Conservation (phyloP, 352 stramenopile genomes). For the Pythium monospermum region DNA sequence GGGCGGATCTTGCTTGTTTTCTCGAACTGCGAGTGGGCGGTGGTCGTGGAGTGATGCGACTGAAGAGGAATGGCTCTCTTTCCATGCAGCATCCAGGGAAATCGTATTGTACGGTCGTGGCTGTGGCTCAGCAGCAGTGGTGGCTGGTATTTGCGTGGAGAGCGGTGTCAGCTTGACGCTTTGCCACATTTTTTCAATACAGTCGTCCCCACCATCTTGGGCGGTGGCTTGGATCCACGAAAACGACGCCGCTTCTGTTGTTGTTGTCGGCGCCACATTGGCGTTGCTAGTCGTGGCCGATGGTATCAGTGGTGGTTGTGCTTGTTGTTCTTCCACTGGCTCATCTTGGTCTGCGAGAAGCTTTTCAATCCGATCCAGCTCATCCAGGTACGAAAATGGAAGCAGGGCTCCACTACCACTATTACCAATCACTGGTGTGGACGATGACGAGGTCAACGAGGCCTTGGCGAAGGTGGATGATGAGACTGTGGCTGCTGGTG, state of each 20-base stretch:
- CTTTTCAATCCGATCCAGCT: constrained; percentile 51
- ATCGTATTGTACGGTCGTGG: constrained; percentile 35
- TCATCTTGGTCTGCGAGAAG: constrained; percentile 33
- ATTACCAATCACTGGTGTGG: no score
- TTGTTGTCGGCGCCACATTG: neutral
- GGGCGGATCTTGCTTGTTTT: neutral
- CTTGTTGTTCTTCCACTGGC: constrained; percentile 3
- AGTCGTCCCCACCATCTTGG: no score
- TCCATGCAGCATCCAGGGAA: constrained; percentile 22
- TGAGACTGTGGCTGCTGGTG: neutral
- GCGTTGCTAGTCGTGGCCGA: neutral
- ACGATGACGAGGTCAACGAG: neutral
- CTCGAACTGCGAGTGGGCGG: neutral
- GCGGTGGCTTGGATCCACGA: constrained; percentile 10
- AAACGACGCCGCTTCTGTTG: neutral
- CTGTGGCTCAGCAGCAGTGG: no score
- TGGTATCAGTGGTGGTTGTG: constrained; percentile 3
- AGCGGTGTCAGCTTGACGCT: constrained; percentile 33
- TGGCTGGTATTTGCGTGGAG: no score
- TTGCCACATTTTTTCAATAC: constrained; percentile 65
- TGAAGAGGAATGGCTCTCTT: neutral
- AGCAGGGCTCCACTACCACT: no score
- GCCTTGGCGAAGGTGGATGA: neutral
- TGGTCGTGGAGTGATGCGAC: neutral
- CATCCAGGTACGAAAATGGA: constrained; percentile 32